Percentiles rank a stretch among this genome's conserved stretches.
Evolutionary conservation across 139 green algal genomes (phyloP).

Genomic region (Edaphochlamys debaryana): DNA sequence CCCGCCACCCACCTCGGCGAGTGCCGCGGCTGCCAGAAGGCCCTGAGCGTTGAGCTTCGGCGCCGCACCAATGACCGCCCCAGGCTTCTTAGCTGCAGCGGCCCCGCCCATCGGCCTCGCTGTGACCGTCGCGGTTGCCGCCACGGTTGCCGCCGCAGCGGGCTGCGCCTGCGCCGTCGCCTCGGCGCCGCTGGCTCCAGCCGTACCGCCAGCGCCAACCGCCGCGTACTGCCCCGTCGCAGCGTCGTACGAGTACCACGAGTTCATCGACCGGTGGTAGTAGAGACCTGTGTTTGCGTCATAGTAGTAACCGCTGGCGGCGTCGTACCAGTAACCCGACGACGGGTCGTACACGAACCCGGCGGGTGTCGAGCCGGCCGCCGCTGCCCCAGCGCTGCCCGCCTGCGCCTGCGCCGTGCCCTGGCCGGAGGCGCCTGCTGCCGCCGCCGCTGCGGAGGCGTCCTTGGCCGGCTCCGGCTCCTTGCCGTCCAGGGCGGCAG

Average conservation of each 20-base stretch:
- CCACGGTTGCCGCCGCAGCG: not conserved
- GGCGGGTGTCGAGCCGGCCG: slow-evolving; percentile 7
- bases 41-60: slow-evolving; percentile 44
- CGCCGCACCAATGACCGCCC: slow-evolving; percentile 50
- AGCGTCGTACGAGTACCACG: slow-evolving; percentile 70
- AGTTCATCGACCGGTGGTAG: slow-evolving; percentile 57
- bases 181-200: not conserved
- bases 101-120: not conserved
- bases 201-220: not conserved
- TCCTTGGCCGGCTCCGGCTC: slow-evolving; percentile 3
- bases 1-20: slow-evolving; percentile 2
- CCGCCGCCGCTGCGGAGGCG: not conserved
- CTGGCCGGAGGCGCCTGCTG: slow-evolving; percentile 10
- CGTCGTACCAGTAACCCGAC: slow-evolving; percentile 75
- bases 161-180: not conserved
- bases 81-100: not conserved
- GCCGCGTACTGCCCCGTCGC: slow-evolving; percentile 61
- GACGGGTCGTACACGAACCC: slow-evolving; percentile 66
- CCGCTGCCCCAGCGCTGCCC: not conserved
- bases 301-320: slow-evolving; percentile 76
- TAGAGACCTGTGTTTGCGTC: slow-evolving; percentile 74
- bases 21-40: slow-evolving; percentile 20
- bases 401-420: not conserved
- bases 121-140: not conserved
- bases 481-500: not conserved